Evolutionary conservation across 2,329 filamentous ascomycete species (phyloP), one percentile per base, ranked within the genome.

Genomic region (Hypoxylon sp.): DNA sequence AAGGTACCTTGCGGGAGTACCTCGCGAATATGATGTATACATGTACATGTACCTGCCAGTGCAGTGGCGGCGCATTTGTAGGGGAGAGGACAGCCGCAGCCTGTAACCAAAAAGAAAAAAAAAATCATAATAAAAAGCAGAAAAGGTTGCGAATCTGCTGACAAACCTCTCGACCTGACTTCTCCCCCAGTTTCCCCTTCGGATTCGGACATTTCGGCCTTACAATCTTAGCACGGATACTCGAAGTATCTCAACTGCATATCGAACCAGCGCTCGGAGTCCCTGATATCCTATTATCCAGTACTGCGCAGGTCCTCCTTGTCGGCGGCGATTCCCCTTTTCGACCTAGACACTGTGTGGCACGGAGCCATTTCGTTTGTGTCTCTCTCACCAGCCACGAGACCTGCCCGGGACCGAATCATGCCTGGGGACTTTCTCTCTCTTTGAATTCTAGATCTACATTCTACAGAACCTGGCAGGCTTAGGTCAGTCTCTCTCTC

Each of bases 121-220:
- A n/a, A n/a, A n/a, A n/a, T n/a, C n/a, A n/a, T n/a, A n/a, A n/a
- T n/a, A n/a, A n/a, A n/a, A n/a, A n/a, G n/a, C n/a, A n/a, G n/a
- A n/a, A n/a, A n/a, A n/a, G n/a, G n/a, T n/a, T n/a, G n/a, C n/a
- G 58, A 50, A 55, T 17, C 40, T 60, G 59, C 59, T 62, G 55
- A 62, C 59, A 62, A 62, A 60, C 51, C 55, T 59, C 43, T 35
- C 47, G 50, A 15, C 46, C 50, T 27, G 43, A 37, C 29, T 33
- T 38, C n/a, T 58, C 47, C 10, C 24, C 42, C 46, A 41, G 47
- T 51, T 49, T 42, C 35, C 42, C 29, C 48, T 26, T 57, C 60
- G 60, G 60, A 62, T 26, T 57, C 60, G 60, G 60, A 62, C 60
- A 57, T 57, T 60, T 60, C 60, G 56, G 60, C 48, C 60, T 41